phyloP scores from a whole-genome alignment of 1,284 basidiomycete genomes.

The Puccinia brachypodii region DNA sequence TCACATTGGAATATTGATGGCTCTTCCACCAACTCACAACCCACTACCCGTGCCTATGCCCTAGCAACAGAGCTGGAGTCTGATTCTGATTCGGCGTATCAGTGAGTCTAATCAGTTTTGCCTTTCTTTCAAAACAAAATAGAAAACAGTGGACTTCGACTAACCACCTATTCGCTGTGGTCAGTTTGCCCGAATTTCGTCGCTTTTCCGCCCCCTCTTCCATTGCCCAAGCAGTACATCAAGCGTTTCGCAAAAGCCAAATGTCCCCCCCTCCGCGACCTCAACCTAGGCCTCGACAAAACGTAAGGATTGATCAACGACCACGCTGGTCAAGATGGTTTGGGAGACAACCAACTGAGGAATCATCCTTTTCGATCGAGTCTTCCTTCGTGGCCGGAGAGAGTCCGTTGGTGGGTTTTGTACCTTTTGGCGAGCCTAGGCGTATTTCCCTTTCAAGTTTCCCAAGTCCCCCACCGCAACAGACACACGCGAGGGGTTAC shows the following conservation, averaged over 20 bases:
- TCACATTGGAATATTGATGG: background rate
- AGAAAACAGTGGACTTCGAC: background rate
- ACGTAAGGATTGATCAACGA: background rate
- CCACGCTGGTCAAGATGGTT: conserved; percentile 18
- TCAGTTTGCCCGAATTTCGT: background rate
- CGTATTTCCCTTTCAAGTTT: background rate
- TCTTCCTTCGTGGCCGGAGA: background rate
- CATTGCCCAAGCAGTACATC: background rate
- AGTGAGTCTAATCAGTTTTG: background rate
- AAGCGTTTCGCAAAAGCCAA: background rate
- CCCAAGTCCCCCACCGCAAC: background rate
- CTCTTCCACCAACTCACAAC: background rate
- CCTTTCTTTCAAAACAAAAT: background rate
- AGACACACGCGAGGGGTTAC: background rate
- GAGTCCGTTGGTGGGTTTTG: background rate
- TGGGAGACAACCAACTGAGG: background rate
- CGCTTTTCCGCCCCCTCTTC: background rate
- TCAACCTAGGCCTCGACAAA: background rate
- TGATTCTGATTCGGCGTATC: background rate
- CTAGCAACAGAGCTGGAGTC: background rate
- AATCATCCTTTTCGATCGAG: background rate
- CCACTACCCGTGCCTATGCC: background rate
- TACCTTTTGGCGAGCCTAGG: too few relatives aligned
- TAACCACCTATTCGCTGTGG: background rate
- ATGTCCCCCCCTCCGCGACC: background rate